These are phyloP conservation scores for Daldinia eschscholtzii DNA, from an alignment of 2,329 filamentous ascomycete species.

Conservation along the genomic window DNA sequence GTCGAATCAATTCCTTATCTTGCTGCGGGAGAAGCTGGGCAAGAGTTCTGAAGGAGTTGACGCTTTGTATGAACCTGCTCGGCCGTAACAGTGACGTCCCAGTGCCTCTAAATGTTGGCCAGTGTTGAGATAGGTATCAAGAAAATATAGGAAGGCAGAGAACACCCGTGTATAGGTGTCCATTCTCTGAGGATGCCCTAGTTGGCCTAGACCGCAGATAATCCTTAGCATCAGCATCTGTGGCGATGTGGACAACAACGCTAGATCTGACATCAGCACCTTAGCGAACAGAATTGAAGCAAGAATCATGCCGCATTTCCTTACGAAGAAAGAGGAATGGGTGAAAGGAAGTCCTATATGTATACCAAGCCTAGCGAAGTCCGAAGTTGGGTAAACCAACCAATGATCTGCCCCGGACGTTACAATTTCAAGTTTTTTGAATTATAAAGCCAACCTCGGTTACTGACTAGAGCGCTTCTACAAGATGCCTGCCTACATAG, in stretches of 20 bases:
- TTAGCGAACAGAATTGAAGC: too few species aligned
- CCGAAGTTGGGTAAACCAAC: neutral
- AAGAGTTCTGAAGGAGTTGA: neutral
- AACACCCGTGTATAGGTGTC: neutral
- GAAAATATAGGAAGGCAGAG: neutral
- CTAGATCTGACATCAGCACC: neutral
- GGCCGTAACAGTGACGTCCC: neutral
- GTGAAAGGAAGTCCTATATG: neutral
- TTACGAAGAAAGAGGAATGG: neutral
- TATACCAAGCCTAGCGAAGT: neutral
- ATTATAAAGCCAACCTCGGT: neutral
- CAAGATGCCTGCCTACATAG: neutral
- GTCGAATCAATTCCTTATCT: neutral
- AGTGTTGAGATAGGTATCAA: neutral
- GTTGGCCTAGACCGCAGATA: neutral
- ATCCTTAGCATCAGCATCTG: neutral
- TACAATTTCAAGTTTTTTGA: neutral
- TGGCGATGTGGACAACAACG: neutral
- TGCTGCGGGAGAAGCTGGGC: too few species aligned
- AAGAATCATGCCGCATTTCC: too few species aligned
- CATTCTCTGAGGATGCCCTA: neutral
- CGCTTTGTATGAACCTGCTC: neutral
- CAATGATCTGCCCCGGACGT: neutral
- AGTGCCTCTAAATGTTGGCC: neutral
- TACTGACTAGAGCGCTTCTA: neutral